Base-by-base conservation (phyloP, 140 eudicot species). In the Ambrosia hybrid region DNA sequence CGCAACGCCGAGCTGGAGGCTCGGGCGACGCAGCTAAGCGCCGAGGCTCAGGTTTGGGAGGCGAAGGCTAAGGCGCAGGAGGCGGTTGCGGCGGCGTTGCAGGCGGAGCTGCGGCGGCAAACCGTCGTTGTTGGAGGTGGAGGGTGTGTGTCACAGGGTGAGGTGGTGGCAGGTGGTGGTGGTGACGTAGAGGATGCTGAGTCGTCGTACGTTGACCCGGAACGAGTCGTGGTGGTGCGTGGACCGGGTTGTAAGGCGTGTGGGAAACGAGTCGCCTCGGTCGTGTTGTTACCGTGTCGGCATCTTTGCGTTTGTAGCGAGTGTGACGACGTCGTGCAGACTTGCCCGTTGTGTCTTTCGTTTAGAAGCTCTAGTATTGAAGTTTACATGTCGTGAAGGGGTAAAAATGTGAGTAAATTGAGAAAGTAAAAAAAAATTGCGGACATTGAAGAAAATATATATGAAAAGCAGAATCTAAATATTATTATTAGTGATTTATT, bases 251-350 rank as follows among this genome's bases (percentile, higher is more conserved):
- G 96, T 71, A 84, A 79, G 78, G 86, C 81, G 26, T 21, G 26
- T 21, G 26, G 26, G 26, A 21, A 21, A 21, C 26, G 26, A 21
- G 26, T 21, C 26, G 96, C 93, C 10, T 80, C 96, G 76, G 87
- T 86, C 68, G 93, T 89, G 88, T 33, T 89, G 70, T 68, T 89
- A 48, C 96, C 96, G 70, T 89, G 96, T 79, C 86, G 93, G 71
- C 96, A 89, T 74, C 77, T 89, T 0, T 82, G 93, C 45, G 80
- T 89, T 5, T 89, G 96, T 78, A 68, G 75, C 7, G 90, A 82
- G 16, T 89, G 96, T 45, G 93, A 84, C 82, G 82, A 72, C 55
- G 85, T 89, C 55, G 91, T 84, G 21, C 87, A 80, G 46, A 56
- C 85, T 6, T 89, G 96, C 80, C 96, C 96, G n/a, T 72, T 84